Evolutionary conservation across 2,329 filamentous ascomycete genomes (phyloP), one percentile per base, ranked within the genome.

Genomic region (Scedosporium apiospermum): DNA sequence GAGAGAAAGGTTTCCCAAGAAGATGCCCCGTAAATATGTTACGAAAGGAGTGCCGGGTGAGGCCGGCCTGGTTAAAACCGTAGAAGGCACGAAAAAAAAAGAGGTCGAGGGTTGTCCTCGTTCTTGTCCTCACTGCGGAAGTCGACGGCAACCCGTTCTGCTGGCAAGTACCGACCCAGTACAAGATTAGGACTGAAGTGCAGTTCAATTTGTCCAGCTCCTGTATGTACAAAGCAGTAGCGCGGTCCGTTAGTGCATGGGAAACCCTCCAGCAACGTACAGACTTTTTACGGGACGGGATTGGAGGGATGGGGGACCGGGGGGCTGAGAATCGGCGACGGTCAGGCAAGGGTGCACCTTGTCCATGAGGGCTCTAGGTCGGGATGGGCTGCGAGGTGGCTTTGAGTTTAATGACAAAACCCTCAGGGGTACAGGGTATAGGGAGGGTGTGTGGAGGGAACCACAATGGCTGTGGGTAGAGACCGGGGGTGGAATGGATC

Each of bases 381-480:
- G 60, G 60, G 49, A 61, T 61, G 60, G 60, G 49, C 60, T 61
- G 46, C 46, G 53, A 46, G 26, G 59, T 61, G 59, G 59, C 59
- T 61, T 61, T 61, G 60, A 61, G 60, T 57, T 61, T 61, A 61
- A 61, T 61, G 44, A 61, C 59, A 61, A 61, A 27, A 27, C 59
- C 59, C 42, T 18, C n/a, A 27, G 59, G 42, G 59, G 23, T 53
- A 61, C 26, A 38, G 42, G n/a, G 49, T 44, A 44, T 34, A 51
- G 44, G 59, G 42, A 49, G 59, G 59, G 44, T 61, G 59, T 61
- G 44, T 41, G 59, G 59, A 51, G 44, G 23, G 44, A 14, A 27
- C 58, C 42, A n/a, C 23, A 46, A 51, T 34, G 49, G 42, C 42
- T 51, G 44, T 46, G 59, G 59, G 30, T 26, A 38, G 12, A 41